These are phyloP conservation scores for Xylaria castorea DNA, from an alignment of 495 filamentous ascomycete genomes.

Conservation along the genomic window DNA sequence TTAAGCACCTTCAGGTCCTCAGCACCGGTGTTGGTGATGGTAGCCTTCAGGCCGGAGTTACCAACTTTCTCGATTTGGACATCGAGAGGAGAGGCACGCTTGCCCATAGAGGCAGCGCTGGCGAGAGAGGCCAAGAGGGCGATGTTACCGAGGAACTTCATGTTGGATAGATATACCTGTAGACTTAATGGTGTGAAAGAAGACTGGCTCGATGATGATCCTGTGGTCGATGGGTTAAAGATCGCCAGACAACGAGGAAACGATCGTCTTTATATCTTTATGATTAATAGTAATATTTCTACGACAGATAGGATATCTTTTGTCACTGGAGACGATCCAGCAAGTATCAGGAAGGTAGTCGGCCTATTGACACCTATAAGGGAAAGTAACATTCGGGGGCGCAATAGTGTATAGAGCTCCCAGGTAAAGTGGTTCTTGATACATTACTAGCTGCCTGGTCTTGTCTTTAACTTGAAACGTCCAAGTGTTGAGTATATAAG, in stretches of 20 bases:
- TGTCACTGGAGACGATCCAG: not conserved
- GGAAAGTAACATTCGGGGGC: conserved; percentile 27
- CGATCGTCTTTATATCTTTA: conserved; percentile 24
- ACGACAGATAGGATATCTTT: conserved; percentile 23
- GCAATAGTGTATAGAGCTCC: conserved; percentile 9
- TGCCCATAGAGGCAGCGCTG: conserved; percentile 50
- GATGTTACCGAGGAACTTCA: conserved; percentile 47
- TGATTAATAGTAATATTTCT: not conserved
- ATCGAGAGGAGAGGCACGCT: conserved; percentile 53
- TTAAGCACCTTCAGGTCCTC: conserved; percentile 64
- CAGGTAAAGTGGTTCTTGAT: conserved; percentile 9
- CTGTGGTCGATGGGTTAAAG: conserved; percentile 26
- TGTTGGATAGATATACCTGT: conserved; percentile 32
- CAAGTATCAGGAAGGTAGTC: conserved; percentile 28
- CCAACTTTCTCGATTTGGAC: conserved; percentile 60
- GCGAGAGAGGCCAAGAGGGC: conserved; percentile 54
- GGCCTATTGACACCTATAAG: conserved; percentile 24
- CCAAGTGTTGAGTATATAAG: conserved; percentile 10
- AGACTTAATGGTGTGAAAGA: not conserved
- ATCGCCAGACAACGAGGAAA: conserved; percentile 19
- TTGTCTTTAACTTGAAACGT: conserved; percentile 13
- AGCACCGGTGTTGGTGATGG: conserved; percentile 65
- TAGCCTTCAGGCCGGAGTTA: conserved; percentile 65
- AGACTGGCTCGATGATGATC: conserved; percentile 14
- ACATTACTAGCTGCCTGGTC: conserved; percentile 10